Evolutionary conservation across 1,284 basidiomycete species (phyloP), one percentile per base, ranked within the genome.

Genomic region (Pseudozyma pruni): DNA sequence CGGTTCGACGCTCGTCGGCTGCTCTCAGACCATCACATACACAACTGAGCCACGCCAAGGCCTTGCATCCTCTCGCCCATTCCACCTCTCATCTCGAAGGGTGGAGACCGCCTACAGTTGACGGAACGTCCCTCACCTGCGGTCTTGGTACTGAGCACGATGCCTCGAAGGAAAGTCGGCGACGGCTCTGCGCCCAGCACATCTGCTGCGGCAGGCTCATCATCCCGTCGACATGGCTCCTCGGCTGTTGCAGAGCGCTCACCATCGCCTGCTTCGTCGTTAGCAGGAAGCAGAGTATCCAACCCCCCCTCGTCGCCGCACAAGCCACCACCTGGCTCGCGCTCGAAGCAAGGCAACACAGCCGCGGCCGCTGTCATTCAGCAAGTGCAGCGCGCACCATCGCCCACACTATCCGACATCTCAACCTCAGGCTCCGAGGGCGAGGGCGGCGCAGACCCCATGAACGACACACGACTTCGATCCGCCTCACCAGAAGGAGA

Each of bases 341-440:
- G 39, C n/a, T 20, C 38, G 5, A 53, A 55, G 22, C 56, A 37
- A 14, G 20, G 27, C 43, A 33, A 34, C 34, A 14, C 27, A 19
- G 22, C 37, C 23, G 6, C 31, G 23, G 1, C 39, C 35, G 35
- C 41, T 39, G 55, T 37, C 40, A 45, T 31, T 27, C 56, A 56
- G 53, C 58, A 53, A 3, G 27, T 32, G 1, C 27, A 29, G 11
- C 57, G 58, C 23, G 49, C 62, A 27, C 53, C 57, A 2, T 72
- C 69, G 2, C 69, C 69, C 0, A 48, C 58, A 0, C 45, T 72
- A 8, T 72, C 69, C 39, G 71, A 71, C 4, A 72, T 77, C 43
- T 75, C 75, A 2, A 77, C 75, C n/a, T 77, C 72, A 5, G 74
- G 57, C 39, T 78, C 76, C 22, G 76, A 72, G n/a, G 50, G 35